A percentile compares a stretch with the other conserved stretches of the same genome.
Evolutionary conservation across 345 rosid species (phyloP).

Genomic region (Eucalyptus coolabah): DNA sequence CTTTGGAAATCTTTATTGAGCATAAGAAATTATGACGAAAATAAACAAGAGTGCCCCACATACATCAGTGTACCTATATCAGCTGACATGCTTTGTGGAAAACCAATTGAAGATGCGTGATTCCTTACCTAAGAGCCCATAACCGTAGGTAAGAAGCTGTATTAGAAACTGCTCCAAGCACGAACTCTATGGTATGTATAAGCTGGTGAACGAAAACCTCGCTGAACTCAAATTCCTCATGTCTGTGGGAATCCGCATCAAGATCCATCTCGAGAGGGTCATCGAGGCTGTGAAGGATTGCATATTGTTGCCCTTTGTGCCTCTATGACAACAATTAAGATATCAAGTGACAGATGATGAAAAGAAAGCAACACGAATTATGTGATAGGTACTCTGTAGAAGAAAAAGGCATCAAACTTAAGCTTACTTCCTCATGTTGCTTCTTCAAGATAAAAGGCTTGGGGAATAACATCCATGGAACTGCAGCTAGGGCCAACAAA

Average conservation of each 20-base stretch:
- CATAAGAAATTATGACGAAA: background rate
- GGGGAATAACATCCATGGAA: slow-evolving; percentile 66
- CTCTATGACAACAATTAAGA: slow-evolving; percentile 14
- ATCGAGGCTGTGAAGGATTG: slow-evolving; percentile 14
- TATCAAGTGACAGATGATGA: background rate
- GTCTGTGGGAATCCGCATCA: slow-evolving; percentile 16
- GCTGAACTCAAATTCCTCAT: slow-evolving; percentile 57
- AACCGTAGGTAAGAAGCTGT: slow-evolving; percentile 57
- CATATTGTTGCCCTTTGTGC: slow-evolving; percentile 41
- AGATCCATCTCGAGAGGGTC: slow-evolving; percentile 35
- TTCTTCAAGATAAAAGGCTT: slow-evolving; percentile 58
- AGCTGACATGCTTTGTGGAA: background rate
- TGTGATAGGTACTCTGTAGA: background rate
- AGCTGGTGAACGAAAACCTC: slow-evolving; percentile 63
- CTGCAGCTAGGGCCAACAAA: slow-evolving; percentile 38
- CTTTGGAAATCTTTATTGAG: background rate
- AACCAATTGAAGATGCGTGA: background rate
- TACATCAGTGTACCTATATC: background rate
- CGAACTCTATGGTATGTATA: slow-evolving; percentile 60
- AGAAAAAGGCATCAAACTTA: background rate
- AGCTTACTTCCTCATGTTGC: slow-evolving; percentile 40
- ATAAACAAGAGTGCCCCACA: background rate
- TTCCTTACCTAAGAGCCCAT: slow-evolving; percentile 60
- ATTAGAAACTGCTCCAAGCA: slow-evolving; percentile 60
- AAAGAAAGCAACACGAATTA: background rate